These are phyloP conservation scores for Epichloe elymi DNA, from an alignment of 2,329 filamentous ascomycete genomes.

Conservation along the genomic window DNA sequence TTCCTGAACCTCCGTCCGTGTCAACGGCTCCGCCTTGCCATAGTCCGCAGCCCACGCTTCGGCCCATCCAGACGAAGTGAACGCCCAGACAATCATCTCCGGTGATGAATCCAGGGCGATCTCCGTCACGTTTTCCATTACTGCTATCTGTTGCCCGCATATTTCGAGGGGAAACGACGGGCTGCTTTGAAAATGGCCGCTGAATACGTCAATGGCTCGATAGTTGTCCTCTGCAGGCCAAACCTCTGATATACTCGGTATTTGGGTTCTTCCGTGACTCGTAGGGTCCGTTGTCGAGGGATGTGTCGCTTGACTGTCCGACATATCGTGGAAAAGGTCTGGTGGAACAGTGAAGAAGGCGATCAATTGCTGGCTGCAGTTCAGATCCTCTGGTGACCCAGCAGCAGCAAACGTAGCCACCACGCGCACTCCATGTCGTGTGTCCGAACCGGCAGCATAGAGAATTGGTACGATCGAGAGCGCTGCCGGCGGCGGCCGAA, in stretches of 20 bases:
- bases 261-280: slow-evolving; percentile 4
- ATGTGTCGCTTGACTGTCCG: slow-evolving; percentile 6
- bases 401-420: slow-evolving; percentile 40
- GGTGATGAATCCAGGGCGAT: slow-evolving; percentile 20
- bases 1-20: slow-evolving; percentile 12
- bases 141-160: slow-evolving; percentile 17
- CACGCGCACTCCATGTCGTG: slow-evolving; percentile 43
- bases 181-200: slow-evolving; percentile 8
- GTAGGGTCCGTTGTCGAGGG: slow-evolving; percentile 1
- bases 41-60: slow-evolving; percentile 19
- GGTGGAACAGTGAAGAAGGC: slow-evolving; percentile 48
- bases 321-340: slow-evolving; percentile 34
- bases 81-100: slow-evolving; percentile 23
- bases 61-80: slow-evolving; percentile 21
- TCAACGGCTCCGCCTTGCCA: slow-evolving; percentile 10
- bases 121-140: slow-evolving; percentile 19
- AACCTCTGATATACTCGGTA: slow-evolving; percentile 7
- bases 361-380: slow-evolving; percentile 24
- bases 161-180: slow-evolving; percentile 18
- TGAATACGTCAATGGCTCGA: slow-evolving; percentile 10
- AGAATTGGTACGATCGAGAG: slow-evolving; percentile 28
- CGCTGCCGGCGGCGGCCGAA: slow-evolving; percentile 22
- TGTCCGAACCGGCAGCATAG: slow-evolving; percentile 44
- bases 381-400: neutral
- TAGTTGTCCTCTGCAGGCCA: slow-evolving; percentile 13